Percentiles rank a stretch among this genome's conserved stretches.
These are phyloP conservation scores for Trichoderma atrobrunneum DNA, from an alignment of 2,329 filamentous ascomycete genomes.

Conservation along the genomic window DNA sequence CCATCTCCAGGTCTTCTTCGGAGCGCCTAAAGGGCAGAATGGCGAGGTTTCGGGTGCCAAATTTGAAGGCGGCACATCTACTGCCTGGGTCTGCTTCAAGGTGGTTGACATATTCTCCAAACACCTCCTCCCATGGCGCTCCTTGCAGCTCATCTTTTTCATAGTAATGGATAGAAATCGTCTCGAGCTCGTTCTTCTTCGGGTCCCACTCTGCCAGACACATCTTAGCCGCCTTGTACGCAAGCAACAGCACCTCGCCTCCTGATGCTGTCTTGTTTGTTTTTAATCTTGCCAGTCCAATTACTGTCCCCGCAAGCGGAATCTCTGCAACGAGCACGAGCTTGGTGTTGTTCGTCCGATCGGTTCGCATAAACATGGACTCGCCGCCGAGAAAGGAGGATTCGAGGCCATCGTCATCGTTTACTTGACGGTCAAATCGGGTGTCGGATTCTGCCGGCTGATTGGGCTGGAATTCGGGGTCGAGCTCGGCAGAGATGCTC, in stretches of 20 bases:
- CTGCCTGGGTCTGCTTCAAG: slow-evolving; percentile 87
- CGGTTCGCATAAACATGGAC: slow-evolving; percentile 57
- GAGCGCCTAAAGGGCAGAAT: slow-evolving; percentile 88
- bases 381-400: slow-evolving; percentile 65
- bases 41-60: slow-evolving; percentile 82
- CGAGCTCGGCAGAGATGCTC: slow-evolving; percentile 62
- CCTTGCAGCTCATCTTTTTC: slow-evolving; percentile 87
- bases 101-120: slow-evolving; percentile 75
- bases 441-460: slow-evolving; percentile 42
- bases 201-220: slow-evolving; percentile 94
- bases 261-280: slow-evolving; percentile 70
- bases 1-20: slow-evolving; percentile 86
- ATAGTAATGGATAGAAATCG: slow-evolving; percentile 95
- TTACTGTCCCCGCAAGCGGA: slow-evolving; percentile 77
- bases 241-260: slow-evolving; percentile 78
- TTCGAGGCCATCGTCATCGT: slow-evolving; percentile 63
- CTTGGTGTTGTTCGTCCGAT: slow-evolving; percentile 67
- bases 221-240: slow-evolving; percentile 87
- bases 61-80: slow-evolving; percentile 91
- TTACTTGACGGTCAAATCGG: slow-evolving; percentile 51
- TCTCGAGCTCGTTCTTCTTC: slow-evolving; percentile 72
- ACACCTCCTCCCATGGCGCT: slow-evolving; percentile 74
- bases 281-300: slow-evolving; percentile 76
- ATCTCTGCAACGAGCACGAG: slow-evolving; percentile 84
- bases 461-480: slow-evolving; percentile 40